Evolutionary conservation across 2,329 filamentous ascomycete species (phyloP), one percentile per base, ranked within the genome.

Genomic region (Fusarium haematococcum): DNA sequence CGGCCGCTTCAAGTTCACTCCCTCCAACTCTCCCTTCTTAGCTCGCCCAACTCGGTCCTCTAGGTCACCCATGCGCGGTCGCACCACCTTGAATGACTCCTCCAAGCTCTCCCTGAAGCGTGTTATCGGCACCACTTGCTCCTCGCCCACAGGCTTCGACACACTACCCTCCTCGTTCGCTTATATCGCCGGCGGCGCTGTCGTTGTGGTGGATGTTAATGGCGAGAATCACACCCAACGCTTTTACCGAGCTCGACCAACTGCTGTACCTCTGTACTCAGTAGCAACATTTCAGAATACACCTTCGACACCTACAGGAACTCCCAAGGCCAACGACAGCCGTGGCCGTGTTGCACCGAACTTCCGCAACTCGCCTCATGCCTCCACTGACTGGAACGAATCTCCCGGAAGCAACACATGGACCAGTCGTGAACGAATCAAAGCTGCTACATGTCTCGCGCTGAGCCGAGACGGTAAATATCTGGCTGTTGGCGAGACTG

Each of bases 401-500:
- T 90, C 89, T 3, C 85, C 89, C 6, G 82, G 84, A 45, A 91
- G 89, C 61, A 94, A 92, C 81, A 94, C 93, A 14, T 96, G 94
- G 92, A 95, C 94, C 2, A 97, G 94, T 65, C 91, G 94, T 74
- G 97, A 98, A 82, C 91, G 95, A 75, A 95, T 98, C 81, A 98
- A 98, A 84, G 94, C 97, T 20, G 95, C 95, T 3, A 98, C 95
- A 6, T 97, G 95, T 79, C 89, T 99, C 30, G 93, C 95, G 25
- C 88, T 99, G 74, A 98, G 95, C 80, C 91, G 92, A 1, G 95
- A 98, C 83, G 95, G 94, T 35, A 93, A 91, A 77, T 97, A 93
- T 80, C 87, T 99, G 62, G 97, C 96, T 10, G 93, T 98, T 4
- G 97, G 97, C 78, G 97, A 99, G 89, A 97, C 95, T 5, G 97